Evolutionary conservation across 2,329 filamentous ascomycete species (phyloP), one percentile per base, ranked within the genome.

Genomic region (Xylariaceae sp.): DNA sequence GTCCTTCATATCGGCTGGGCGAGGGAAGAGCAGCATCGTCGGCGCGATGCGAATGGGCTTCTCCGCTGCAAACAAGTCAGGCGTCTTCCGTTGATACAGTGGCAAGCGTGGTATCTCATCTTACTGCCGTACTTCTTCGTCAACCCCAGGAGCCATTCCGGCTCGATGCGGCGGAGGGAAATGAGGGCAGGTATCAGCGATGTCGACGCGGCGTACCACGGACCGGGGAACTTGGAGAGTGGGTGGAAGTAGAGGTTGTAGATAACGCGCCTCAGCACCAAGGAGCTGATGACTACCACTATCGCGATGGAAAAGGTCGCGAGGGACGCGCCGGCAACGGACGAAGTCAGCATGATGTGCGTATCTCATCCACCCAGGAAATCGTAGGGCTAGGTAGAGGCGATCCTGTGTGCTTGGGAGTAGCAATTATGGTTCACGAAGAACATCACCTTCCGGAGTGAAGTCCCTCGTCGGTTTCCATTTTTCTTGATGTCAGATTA

Each of bases 41-140:
- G 66, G 65, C 1, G 60, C 53, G 29, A 67, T 64, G 34, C 64
- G 63, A 42, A 67, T 64, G 15, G 63, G 64, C 13, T 34, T 46
- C 2, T 63, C 55, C 18, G 49, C 42, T 39, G 18, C 19, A 22
- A 34, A 26, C 4, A 3, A 9, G 26, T 29, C 26, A n/a, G 9
- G n/a, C n/a, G n/a, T n/a, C n/a, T n/a, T n/a, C n/a, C n/a, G n/a
- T n/a, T n/a, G n/a, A n/a, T n/a, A n/a, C n/a, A n/a, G n/a, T n/a
- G n/a, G n/a, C n/a, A 33, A n/a, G n/a, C n/a, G n/a, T n/a, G n/a
- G n/a, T n/a, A n/a, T 15, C 6, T 18, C 4, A 11, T 29, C 38
- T 40, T 30, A 42, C 44, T 41, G 8, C 52, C 45, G 33, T 56
- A 52, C 47, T 51, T 53, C 28, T 49, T 39, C 6, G 46, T 51